Evolutionary conservation across 495 filamentous ascomycete genomes (phyloP).

Genomic region (Sphaerosporella brunnea): DNA sequence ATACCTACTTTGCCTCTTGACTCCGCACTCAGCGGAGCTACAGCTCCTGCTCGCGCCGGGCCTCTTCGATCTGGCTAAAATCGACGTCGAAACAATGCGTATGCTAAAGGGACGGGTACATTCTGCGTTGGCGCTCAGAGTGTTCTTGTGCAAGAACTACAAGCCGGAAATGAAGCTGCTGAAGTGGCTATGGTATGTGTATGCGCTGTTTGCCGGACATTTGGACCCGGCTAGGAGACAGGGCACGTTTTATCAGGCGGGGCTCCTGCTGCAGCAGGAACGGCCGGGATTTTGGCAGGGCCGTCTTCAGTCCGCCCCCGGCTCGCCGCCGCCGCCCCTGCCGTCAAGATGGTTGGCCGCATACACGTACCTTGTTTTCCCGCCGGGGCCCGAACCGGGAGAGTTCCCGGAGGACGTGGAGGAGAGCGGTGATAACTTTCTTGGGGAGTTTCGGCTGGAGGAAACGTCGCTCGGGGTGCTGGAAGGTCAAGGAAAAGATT

Average conservation of each 20-base stretch:
- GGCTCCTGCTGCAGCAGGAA: not conserved
- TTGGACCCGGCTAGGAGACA: not conserved
- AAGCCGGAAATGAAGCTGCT: too few relatives aligned
- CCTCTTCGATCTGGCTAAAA: too few relatives aligned
- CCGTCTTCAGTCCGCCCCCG: not conserved
- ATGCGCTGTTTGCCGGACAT: not conserved
- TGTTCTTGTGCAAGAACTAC: too few relatives aligned
- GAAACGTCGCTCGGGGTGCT: not conserved
- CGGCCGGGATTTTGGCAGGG: not conserved
- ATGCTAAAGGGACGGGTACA: not conserved
- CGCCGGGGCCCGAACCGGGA: too few relatives aligned
- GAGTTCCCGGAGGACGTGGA: too few relatives aligned
- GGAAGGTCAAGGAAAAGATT: too few relatives aligned
- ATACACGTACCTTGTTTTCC: not conserved
- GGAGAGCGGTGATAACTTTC: not conserved
- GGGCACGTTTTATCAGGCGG: not conserved
- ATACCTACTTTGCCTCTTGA: not conserved
- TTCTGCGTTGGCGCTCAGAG: too few relatives aligned
- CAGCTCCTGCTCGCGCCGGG: not conserved
- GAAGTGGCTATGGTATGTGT: not conserved
- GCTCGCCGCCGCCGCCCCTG: not conserved
- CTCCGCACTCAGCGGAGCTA: not conserved
- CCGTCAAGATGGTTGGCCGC: not conserved
- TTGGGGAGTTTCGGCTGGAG: not conserved
- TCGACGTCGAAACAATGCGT: not conserved